Base-by-base conservation (phyloP, 345 rosid genomes). In the Erysimum cheiranthoides region DNA sequence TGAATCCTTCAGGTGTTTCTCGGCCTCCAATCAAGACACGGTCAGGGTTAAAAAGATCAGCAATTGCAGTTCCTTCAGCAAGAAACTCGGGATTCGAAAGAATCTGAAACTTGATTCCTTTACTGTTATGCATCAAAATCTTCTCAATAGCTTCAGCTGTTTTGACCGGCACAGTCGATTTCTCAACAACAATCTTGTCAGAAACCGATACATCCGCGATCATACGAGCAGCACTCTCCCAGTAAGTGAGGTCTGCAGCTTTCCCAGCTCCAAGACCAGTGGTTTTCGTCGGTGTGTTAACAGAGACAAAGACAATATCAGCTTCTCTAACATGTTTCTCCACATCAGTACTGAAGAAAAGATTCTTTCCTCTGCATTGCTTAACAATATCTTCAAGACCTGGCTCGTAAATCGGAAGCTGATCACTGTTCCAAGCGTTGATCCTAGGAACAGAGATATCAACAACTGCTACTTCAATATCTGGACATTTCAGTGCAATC, bases 151-250 rank as follows among this genome's bases (percentile, higher is more conserved):
- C 97, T 79, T 92, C 97, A 3, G 97, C 97, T 13, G 97, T 90
- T 71, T 90, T 92, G 27, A 92, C 97, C 0, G 97, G 97, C 2
- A 92, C 96, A 5, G 97, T 92, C 2, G 97, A 92, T 77, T 92
- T 92, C 91, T 92, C 97, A 62, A 92, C 97, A 0, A 92, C 97
- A 66, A 92, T 88, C 76, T 92, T 92, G 79, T 90, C 85, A 17
- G 97, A 90, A 65, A 84, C 88, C 0, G 97, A 90, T 3, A 92
- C 97, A 73, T 92, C 97, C 10, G 97, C 96, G n/a, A 92, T 92
- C 87, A 89, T 89, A 16, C 97, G 91, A 53, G 97, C 97, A 6
- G 97, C 96, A 28, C 96, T 90, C 79, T 92, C 97, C 97, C 97
- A 92, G 71, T 92, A 92, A 10, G 97, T 92, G 71, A 92, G 92